Conservation (phyloP, 768 basidiomycete species). For the Pisolithus marmoratus region DNA sequence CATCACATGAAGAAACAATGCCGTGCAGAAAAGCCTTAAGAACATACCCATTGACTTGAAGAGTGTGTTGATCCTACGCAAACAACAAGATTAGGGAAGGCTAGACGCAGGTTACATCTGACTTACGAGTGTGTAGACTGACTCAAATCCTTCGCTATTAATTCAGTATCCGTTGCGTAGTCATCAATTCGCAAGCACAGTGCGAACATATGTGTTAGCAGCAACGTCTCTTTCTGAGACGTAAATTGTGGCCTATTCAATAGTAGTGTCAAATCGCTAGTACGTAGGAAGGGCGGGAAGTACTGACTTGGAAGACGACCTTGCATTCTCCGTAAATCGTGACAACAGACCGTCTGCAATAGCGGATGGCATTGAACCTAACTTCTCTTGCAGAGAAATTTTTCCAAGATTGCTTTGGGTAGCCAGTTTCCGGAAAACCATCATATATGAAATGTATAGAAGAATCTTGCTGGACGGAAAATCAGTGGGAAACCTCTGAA, state of each 20-base stretch:
- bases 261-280: background rate
- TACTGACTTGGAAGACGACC: slow-evolving; percentile 61
- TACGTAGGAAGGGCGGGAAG: background rate
- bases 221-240: slow-evolving; percentile 59
- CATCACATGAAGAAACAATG: background rate
- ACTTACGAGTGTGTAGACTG: slow-evolving; percentile 62
- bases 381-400: slow-evolving; percentile 47
- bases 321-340: slow-evolving; percentile 72
- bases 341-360: slow-evolving; percentile 71
- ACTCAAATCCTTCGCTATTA: slow-evolving; percentile 70
- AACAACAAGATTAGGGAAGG: slow-evolving; percentile 1
- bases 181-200: slow-evolving; percentile 76
- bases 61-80: slow-evolving; percentile 51
- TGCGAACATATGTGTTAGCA: slow-evolving; percentile 76
- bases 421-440: slow-evolving; percentile 55
- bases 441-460: slow-evolving; percentile 78
- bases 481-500: slow-evolving; percentile 1
- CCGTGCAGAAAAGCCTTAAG: background rate
- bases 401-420: slow-evolving; percentile 37
- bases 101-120: background rate
- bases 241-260: slow-evolving; percentile 46
- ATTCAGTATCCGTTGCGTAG: slow-evolving; percentile 62
- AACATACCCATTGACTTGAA: slow-evolving; percentile 69
- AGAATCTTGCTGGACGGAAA: slow-evolving; percentile 58
- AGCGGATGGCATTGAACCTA: slow-evolving; percentile 53